Evolutionary conservation across 2,329 filamentous ascomycete genomes (phyloP).

Genomic region (Beauveria asiatica): DNA sequence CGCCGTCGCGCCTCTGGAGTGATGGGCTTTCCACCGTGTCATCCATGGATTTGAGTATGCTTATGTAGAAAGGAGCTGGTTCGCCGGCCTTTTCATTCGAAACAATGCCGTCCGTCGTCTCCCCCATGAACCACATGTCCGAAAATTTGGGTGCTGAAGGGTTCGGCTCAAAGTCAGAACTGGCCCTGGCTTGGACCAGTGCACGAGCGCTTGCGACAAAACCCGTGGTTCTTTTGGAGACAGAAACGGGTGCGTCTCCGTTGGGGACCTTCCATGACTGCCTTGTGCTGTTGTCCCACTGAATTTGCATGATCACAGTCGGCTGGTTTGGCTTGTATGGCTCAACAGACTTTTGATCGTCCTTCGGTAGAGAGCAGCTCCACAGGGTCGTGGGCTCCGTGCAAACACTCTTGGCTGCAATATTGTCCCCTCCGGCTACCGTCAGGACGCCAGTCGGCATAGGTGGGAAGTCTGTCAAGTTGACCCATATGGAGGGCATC

Average conservation of each 20-base stretch:
- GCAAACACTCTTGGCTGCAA: constrained; percentile 57
- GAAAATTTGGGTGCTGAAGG: constrained; percentile 52
- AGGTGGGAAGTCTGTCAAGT: constrained; percentile 76
- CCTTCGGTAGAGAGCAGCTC: constrained; percentile 80
- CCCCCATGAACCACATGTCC: constrained; percentile 75
- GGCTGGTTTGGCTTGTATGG: constrained; percentile 62
- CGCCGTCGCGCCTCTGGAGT: constrained; percentile 18
- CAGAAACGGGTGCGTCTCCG: constrained; percentile 22
- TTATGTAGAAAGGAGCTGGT: constrained; percentile 81
- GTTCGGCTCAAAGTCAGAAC: constrained; percentile 34
- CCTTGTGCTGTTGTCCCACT: constrained; percentile 55
- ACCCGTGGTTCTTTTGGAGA: constrained; percentile 20
- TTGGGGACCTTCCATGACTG: constrained; percentile 42
- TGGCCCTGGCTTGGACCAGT: constrained; percentile 15
- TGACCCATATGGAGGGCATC: constrained; percentile 59
- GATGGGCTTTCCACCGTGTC: constrained; percentile 21
- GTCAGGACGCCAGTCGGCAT: constrained; percentile 79
- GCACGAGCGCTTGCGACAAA: constrained; percentile 18
- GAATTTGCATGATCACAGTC: constrained; percentile 71
- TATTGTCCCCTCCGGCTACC: constrained; percentile 63
- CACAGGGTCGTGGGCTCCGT: constrained; percentile 66
- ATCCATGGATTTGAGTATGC: constrained; percentile 47
- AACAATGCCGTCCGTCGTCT: constrained; percentile 69
- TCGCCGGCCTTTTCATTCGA: constrained; percentile 68
- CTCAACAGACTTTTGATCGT: constrained; percentile 55